Percentiles rank a stretch among this genome's conserved stretches.
Evolutionary conservation across 2,329 filamentous ascomycete species (phyloP).

Genomic region (Talaromyces sp.): DNA sequence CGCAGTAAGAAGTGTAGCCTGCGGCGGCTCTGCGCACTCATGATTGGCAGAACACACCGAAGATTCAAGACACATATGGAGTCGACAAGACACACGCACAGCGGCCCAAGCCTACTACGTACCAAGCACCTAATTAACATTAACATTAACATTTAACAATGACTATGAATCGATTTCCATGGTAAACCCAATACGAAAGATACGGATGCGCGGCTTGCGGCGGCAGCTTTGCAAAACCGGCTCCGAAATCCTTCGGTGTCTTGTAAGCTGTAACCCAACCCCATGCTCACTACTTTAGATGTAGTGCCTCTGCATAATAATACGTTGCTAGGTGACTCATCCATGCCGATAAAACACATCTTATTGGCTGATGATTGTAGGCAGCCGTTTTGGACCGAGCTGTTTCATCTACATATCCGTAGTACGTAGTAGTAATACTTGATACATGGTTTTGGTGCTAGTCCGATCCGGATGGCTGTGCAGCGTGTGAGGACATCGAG

Average conservation of each 20-base stretch:
- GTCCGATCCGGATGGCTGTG: background rate
- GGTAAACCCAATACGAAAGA: background rate
- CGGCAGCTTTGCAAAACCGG: background rate
- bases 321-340: background rate
- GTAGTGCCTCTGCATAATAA: background rate
- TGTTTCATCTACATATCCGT: background rate
- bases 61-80: no score
- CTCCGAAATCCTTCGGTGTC: background rate
- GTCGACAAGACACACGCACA: background rate
- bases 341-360: background rate
- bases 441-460: background rate
- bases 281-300: background rate
- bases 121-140: background rate
- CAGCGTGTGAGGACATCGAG: background rate
- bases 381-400: background rate
- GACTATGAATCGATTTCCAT: background rate
- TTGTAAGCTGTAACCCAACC: background rate
- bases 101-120: background rate
- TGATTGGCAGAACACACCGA: background rate
- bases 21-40: background rate
- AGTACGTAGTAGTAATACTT: no score
- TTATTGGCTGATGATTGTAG: no score
- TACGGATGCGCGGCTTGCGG: background rate
- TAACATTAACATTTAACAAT: background rate
- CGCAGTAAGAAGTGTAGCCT: no score